Base-by-base conservation (phyloP, 225 moss, liverwort and hornwort species). In the Straminergon stramineum region DNA sequence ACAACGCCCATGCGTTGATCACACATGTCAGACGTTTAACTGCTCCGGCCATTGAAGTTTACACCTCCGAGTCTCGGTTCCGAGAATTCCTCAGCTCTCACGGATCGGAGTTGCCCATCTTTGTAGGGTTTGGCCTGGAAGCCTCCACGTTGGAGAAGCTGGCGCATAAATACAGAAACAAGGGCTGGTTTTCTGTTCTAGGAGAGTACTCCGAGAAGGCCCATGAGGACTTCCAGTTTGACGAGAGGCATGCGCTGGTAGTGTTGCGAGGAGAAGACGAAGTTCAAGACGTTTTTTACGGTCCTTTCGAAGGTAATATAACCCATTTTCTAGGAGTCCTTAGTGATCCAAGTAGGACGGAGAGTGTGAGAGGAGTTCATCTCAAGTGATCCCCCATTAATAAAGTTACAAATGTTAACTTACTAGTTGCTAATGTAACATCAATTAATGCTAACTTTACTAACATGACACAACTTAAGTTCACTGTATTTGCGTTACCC, bases 101-200 rank as follows among this genome's bases (percentile, higher is more conserved):
- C 64, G 89, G 81, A 69, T 93, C 95, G 82, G 92, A 93, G 82
- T 85, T 93, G 85, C 95, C 97, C 56, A 69, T 98, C 85, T 95
- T 98, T 88, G 88, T 97, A 73, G 98, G 98, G 34, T 97, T 98
- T 90, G 98, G 96, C 55, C 85, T 98, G 77, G 95, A 95, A 75
- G 87, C 90, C 64, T 90, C 94, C 58, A 67, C 75, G 12, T 76
- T 98, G 93, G 96, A 95, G 89, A 94, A 95, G 85, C 53, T 96
- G 88, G 96, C 96, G 78, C 94, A 93, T 86, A 96, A 95, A 71
- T 93, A 92, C 85, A 95, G 88, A 90, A 95, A 88, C 81, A 96
- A 92, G 90, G 98, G 94, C n/a, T 95, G 95, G 95, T 98, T 98
- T 92, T 93, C 90, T 86, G 93, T 94, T 67, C 75, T 98, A 75